Percentiles rank a stretch among this genome's conserved stretches.
Conservation (phyloP, 2,329 filamentous ascomycete species). For the Mycocentrospora acerina region DNA sequence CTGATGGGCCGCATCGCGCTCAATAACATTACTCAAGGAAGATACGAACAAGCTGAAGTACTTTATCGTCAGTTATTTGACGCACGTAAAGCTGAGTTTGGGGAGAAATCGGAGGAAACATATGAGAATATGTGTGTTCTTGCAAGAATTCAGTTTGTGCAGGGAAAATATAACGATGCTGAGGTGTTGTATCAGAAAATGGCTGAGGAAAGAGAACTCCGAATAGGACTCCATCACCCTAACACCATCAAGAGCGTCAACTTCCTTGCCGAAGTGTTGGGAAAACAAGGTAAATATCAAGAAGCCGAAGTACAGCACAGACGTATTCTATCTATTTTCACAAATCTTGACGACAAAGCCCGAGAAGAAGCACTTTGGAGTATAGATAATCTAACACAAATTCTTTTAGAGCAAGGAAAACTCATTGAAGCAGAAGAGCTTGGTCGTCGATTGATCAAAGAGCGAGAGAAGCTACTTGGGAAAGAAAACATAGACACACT, state of each 20-base stretch:
- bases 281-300: constrained; percentile 1
- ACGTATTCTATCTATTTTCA: neutral
- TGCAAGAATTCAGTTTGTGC: too few relatives aligned
- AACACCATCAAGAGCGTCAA: neutral
- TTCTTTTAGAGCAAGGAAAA: neutral
- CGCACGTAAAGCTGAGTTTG: too few relatives aligned
- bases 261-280: neutral
- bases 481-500: constrained; percentile 4
- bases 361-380: constrained; percentile 4
- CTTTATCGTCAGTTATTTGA: neutral
- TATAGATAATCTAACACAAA: constrained; percentile 1
- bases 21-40: neutral
- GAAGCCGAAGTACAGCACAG: neutral
- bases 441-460: neutral
- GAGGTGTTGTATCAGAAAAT: too few relatives aligned
- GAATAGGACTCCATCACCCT: neutral
- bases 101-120: too few relatives aligned
- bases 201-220: too few relatives aligned
- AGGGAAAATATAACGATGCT: too few relatives aligned
- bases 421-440: constrained; percentile 2
- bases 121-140: too few relatives aligned
- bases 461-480: constrained; percentile 1
- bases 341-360: neutral
- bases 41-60: neutral
- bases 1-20: neutral